phyloP scores from a whole-genome alignment of 768 basidiomycete genomes.

The Rhodotorula diobovata region DNA sequence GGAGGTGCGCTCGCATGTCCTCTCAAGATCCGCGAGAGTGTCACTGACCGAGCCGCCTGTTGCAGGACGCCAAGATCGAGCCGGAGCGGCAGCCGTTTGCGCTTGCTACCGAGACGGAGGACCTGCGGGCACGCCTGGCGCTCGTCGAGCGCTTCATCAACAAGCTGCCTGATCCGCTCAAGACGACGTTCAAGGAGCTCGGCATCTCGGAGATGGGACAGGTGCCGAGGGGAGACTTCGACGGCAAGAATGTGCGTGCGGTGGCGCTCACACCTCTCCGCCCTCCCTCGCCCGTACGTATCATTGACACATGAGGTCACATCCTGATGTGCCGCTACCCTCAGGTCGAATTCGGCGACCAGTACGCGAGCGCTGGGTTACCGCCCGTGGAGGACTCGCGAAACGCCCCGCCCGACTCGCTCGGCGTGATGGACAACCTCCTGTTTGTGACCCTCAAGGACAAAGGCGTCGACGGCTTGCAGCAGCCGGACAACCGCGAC shows the following conservation, averaged over 20 bases:
- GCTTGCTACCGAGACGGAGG: constrained; percentile 23
- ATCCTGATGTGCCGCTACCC: not conserved
- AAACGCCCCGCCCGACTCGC: not conserved
- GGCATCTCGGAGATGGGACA: constrained; percentile 7
- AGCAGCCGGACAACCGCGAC: not conserved
- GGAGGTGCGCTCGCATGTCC: constrained; percentile 4
- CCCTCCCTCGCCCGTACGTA: not conserved
- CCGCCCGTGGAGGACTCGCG: not conserved
- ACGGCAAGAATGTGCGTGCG: not conserved
- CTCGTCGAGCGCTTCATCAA: constrained; percentile 34
- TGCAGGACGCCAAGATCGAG: constrained; percentile 38
- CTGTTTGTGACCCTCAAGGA: not conserved
- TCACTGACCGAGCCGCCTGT: not conserved
- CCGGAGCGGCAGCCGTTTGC: constrained; percentile 36
- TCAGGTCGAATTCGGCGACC: not conserved
- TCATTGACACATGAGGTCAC: not conserved
- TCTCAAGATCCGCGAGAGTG: not conserved
- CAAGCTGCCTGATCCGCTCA: constrained; percentile 22
- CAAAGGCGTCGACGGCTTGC: not conserved
- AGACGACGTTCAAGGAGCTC: constrained; percentile 1
- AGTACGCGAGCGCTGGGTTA: not conserved
- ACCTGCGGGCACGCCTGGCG: constrained; percentile 7
- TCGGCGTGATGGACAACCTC: constrained; percentile 15
- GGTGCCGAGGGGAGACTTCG: not conserved
- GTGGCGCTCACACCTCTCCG: no score